Percentiles rank a stretch among this genome's conserved stretches.
Evolutionary conservation across 257 asterid genomes (phyloP).

Genomic region (Capsicum rhomboideum): DNA sequence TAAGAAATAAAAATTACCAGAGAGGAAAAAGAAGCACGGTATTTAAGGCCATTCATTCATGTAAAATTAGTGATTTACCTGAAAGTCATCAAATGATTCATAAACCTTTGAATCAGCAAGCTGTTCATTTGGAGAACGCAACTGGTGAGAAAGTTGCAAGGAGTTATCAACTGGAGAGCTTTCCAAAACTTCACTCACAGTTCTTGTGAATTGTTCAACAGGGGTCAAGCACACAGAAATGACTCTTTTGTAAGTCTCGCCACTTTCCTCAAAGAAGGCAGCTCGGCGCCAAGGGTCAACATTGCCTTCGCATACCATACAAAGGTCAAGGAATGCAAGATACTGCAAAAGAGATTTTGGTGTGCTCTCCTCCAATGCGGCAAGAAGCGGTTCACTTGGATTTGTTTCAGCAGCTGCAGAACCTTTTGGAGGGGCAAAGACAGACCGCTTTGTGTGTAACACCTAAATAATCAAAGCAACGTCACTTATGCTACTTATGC

Average conservation of each 20-base stretch:
- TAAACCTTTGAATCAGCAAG: slow-evolving; percentile 45
- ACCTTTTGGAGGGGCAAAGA: slow-evolving; percentile 93
- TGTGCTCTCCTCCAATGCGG: slow-evolving; percentile 67
- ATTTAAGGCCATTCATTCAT: background rate
- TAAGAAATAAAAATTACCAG: background rate
- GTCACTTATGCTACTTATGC: background rate
- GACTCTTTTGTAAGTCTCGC: slow-evolving; percentile 81
- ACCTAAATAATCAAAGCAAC: slow-evolving; percentile 40
- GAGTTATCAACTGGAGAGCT: slow-evolving; percentile 52
- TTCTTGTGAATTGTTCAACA: slow-evolving; percentile 55
- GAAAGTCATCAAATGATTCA: slow-evolving; percentile 61
- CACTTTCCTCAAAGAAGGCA: slow-evolving; percentile 92
- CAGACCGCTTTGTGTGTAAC: slow-evolving; percentile 70
- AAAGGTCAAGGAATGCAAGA: slow-evolving; percentile 89
- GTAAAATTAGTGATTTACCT: slow-evolving; percentile 38
- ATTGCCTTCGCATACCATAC: slow-evolving; percentile 81
- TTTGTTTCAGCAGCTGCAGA: slow-evolving; percentile 97
- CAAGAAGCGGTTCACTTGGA: slow-evolving; percentile 81
- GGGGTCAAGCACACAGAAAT: slow-evolving; percentile 62
- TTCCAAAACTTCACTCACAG: slow-evolving; percentile 56
- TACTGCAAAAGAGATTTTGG: slow-evolving; percentile 83
- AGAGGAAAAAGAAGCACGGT: background rate
- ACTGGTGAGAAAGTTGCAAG: slow-evolving; percentile 61
- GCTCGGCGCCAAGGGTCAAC: slow-evolving; percentile 98
- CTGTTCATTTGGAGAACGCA: slow-evolving; percentile 52